A percentile compares a stretch with the other conserved stretches of the same genome.
These are phyloP conservation scores for Dactylellina leptospora DNA, from an alignment of 2,329 filamentous ascomycete species.

Conservation along the genomic window DNA sequence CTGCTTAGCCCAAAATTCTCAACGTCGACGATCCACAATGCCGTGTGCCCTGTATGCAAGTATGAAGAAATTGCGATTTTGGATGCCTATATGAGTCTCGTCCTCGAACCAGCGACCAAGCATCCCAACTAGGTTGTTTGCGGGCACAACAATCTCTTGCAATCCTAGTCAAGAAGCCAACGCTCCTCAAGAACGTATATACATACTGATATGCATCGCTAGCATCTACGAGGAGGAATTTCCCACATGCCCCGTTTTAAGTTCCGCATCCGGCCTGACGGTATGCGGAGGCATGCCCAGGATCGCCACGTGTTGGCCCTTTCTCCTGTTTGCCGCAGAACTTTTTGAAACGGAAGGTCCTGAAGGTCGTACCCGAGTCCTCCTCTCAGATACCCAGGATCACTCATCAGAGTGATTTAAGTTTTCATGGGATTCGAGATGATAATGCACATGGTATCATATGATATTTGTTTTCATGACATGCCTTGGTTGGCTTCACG, in stretches of 20 bases:
- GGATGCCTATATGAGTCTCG: not conserved
- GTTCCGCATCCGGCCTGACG: not conserved
- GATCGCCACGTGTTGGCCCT: constrained; percentile 3
- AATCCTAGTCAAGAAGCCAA: no score
- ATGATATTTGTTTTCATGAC: not conserved
- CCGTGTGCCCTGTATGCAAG: not conserved
- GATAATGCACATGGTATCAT: constrained; percentile 2
- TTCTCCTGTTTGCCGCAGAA: not conserved
- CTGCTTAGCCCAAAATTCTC: no score
- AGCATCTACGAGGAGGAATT: no score
- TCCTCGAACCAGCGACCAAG: not conserved
- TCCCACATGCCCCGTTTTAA: no score
- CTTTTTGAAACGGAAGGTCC: constrained; percentile 1
- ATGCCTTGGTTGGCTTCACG: not conserved
- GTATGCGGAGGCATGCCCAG: not conserved
- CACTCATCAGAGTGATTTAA: not conserved
- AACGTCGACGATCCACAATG: not conserved
- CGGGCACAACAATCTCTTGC: no score
- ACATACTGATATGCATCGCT: no score
- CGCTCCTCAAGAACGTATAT: no score
- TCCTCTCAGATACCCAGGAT: not conserved
- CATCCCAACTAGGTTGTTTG: not conserved
- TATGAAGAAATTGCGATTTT: not conserved
- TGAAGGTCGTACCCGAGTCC: not conserved
- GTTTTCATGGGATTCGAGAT: not conserved